phyloP scores from a whole-genome alignment of 2,329 filamentous ascomycete species.

The Neonectria neomacrospora region DNA sequence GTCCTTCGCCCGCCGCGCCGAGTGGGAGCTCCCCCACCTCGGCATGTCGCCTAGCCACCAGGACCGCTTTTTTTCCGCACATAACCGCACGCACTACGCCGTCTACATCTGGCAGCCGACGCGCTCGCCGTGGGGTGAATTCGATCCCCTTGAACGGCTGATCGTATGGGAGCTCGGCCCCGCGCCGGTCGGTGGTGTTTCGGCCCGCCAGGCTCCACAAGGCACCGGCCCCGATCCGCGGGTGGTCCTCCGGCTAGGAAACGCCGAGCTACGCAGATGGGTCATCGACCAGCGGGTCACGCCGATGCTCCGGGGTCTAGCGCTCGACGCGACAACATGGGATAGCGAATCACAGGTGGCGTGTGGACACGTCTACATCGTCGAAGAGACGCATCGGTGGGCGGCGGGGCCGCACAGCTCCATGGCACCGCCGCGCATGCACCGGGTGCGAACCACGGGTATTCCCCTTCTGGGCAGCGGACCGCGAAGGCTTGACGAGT shows the following conservation, averaged over 20 bases:
- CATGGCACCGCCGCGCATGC: constrained; percentile 54
- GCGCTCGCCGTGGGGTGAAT: constrained; percentile 63
- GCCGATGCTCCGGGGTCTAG: constrained; percentile 61
- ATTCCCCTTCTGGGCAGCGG: constrained; percentile 64
- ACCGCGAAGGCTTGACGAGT: constrained; percentile 61
- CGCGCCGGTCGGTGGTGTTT: constrained; percentile 38
- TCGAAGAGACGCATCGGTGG: constrained; percentile 66
- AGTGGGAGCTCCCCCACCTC: constrained; percentile 60
- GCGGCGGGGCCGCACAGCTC: constrained; percentile 58
- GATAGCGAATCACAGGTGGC: constrained; percentile 47
- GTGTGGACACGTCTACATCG: constrained; percentile 60
- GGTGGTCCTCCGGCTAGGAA: constrained; percentile 52
- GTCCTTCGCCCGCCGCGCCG: constrained; percentile 61
- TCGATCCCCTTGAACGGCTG: constrained; percentile 67
- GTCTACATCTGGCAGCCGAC: constrained; percentile 72
- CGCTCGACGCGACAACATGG: constrained; percentile 57
- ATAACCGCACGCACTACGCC: constrained; percentile 69
- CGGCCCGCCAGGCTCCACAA: background rate
- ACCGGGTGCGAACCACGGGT: constrained; percentile 60
- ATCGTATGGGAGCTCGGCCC: constrained; percentile 68
- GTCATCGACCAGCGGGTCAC: constrained; percentile 63
- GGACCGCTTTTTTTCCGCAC: constrained; percentile 71
- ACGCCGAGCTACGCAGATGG: constrained; percentile 63
- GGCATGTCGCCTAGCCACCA: constrained; percentile 58
- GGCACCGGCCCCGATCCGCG: constrained; percentile 45